A percentile compares a stretch with the other conserved stretches of the same genome.
Evolutionary conservation across 164 flowering plant species (phyloP).

Genomic region (Euptelea pleiosperma): DNA sequence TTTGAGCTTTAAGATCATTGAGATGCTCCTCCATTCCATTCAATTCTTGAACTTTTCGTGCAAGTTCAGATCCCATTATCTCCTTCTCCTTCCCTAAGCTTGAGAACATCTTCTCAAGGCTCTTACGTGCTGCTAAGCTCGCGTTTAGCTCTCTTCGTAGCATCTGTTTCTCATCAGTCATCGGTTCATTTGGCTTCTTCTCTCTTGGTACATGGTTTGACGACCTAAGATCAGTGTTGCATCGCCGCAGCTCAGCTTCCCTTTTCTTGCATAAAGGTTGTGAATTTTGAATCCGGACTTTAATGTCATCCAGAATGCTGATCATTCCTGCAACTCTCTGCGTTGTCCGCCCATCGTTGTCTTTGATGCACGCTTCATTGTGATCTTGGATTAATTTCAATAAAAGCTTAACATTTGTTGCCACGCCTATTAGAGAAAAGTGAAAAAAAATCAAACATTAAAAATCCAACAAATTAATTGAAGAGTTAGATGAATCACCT

Average conservation of each 20-base stretch:
- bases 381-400: slow-evolving; percentile 67
- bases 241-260: slow-evolving; percentile 44
- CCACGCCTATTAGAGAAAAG: slow-evolving; percentile 33
- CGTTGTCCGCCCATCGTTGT: slow-evolving; percentile 37
- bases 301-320: slow-evolving; percentile 58
- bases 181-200: slow-evolving; percentile 19
- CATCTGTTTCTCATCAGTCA: slow-evolving; percentile 46
- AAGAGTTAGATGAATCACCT: slow-evolving; percentile 21
- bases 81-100: slow-evolving; percentile 87
- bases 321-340: slow-evolving; percentile 67
- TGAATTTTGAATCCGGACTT: slow-evolving; percentile 46
- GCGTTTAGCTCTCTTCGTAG: slow-evolving; percentile 52
- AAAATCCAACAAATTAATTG: not conserved
- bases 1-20: slow-evolving; percentile 63
- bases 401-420: slow-evolving; percentile 52
- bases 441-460: not conserved
- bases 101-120: slow-evolving; percentile 75
- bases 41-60: slow-evolving; percentile 58
- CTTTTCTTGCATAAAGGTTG: slow-evolving; percentile 31
- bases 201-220: slow-evolving; percentile 27
- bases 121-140: slow-evolving; percentile 52
- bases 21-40: slow-evolving; percentile 62
- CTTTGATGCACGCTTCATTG: slow-evolving; percentile 40
- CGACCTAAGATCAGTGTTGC: slow-evolving; percentile 49
- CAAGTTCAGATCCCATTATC: slow-evolving; percentile 72